These are phyloP conservation scores for Chytriomyces confervae DNA, from an alignment of 192 early-diverging fungal species.

Conservation along the genomic window DNA sequence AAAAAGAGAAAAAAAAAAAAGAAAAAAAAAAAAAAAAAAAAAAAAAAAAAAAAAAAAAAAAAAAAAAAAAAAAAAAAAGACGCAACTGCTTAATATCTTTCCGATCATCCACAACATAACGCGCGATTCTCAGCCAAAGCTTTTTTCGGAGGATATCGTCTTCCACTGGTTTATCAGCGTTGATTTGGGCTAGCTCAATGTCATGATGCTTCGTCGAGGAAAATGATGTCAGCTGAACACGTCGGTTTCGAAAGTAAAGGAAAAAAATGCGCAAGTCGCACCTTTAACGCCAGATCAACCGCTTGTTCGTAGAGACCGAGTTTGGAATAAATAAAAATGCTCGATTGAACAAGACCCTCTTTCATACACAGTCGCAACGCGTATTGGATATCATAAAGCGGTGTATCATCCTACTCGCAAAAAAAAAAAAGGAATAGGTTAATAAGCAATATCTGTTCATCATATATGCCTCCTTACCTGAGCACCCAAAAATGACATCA, in stretches of 20 bases:
- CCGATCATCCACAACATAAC: constrained; percentile 84
- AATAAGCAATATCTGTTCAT: constrained; percentile 32
- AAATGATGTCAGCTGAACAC: not conserved
- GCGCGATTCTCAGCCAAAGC: constrained; percentile 94
- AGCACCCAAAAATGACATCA: constrained; percentile 78
- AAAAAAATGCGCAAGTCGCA: constrained; percentile 35
- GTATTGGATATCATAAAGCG: constrained; percentile 90
- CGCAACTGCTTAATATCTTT: constrained; percentile 80
- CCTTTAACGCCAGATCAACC: constrained; percentile 85
- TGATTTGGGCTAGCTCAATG: constrained; percentile 86
- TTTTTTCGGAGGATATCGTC: constrained; percentile 80
- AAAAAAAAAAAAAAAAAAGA: too few relatives aligned
- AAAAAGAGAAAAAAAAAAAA: not conserved
- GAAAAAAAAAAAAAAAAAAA: too few relatives aligned
- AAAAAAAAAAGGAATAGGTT: constrained; percentile 23
- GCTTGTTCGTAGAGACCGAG: constrained; percentile 92
- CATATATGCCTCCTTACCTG: constrained; percentile 52
- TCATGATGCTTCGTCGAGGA: constrained; percentile 64
- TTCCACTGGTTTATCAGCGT: constrained; percentile 92
- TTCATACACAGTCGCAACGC: constrained; percentile 89
- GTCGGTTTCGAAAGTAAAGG: not conserved
- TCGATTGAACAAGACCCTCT: constrained; percentile 80
- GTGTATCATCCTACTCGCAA: constrained; percentile 68
- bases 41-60: too few relatives aligned
- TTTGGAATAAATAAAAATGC: constrained; percentile 87